Base-by-base conservation (phyloP, 768 basidiomycete genomes). In the Calocybe indica region DNA sequence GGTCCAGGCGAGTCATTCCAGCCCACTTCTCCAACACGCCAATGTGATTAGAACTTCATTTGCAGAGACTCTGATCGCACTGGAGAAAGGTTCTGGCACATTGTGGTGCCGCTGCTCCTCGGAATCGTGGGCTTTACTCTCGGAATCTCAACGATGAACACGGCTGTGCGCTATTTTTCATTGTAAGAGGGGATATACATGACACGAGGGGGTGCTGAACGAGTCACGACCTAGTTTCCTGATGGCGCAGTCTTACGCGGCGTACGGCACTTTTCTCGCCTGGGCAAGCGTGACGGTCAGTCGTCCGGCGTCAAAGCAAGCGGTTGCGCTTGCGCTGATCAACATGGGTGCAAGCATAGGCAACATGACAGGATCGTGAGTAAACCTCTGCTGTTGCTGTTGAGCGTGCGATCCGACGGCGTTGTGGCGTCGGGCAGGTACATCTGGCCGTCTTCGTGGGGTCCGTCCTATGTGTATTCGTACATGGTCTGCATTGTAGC, bases 281-380 rank as follows among this genome's bases (percentile, higher is more conserved):
- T 78, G 76, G 75, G 66, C 72, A 47, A 70, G 68, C 59, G 73
- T 72, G 52, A 70, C 68, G 12, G 66, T 95, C 66, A 80, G 89
- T 28, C 79, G 78, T 13, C 85, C 92, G 22, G 75, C 88, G 5
- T 81, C 88, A 36, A 92, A 92, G 64, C 82, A 90, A 7, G 87
- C 90, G 9, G 84, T 91, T 13, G 83, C 88, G 6, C 72, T 93
- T 50, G 90, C 88, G 8, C 68, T 86, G 56, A 78, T 90, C 59
- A 89, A 92, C 62, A 80, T 84, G 28, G 86, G 87, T 63, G 82
- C 84, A 30, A 84, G 89, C 58, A 72, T 92, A 28, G 92, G 92
- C 5, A 94, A 93, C 64, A 73, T 94, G 47, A 74, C 83, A 12
- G 90, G 91, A 52, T 84, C 88, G 70, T 90, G 67, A 67, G 79